Percentiles rank a stretch among this genome's conserved stretches.
phyloP scores from a whole-genome alignment of 768 basidiomycete species.

The Asterophora lycoperdoides region DNA sequence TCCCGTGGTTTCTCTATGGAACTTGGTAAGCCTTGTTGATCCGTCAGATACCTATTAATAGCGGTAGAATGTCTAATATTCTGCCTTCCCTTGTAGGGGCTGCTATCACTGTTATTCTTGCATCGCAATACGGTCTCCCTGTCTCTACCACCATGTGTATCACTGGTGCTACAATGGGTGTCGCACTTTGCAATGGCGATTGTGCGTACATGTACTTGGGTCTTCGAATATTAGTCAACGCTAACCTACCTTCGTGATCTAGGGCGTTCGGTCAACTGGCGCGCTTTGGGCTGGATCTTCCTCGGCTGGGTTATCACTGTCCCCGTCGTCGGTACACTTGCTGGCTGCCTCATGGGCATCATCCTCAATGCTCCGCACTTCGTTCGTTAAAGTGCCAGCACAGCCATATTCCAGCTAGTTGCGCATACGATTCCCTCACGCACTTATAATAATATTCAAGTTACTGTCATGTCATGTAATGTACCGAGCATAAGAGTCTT shows the following conservation, averaged over 20 bases:
- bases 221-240: no score
- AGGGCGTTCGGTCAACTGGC: constrained; percentile 24
- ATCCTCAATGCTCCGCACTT: constrained; percentile 26
- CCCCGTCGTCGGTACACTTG: constrained; percentile 19
- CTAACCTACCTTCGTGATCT: neutral
- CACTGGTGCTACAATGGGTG: constrained; percentile 25
- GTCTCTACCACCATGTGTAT: constrained; percentile 28
- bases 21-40: constrained; percentile 10
- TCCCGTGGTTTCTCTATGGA: constrained; percentile 28
- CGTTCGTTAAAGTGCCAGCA: neutral
- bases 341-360: constrained; percentile 23
- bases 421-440: no score
- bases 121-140: constrained; percentile 25
- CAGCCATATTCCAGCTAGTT: no score
- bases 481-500: no score
- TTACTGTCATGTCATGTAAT: no score
- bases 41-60: neutral
- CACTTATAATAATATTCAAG: no score
- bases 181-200: constrained; percentile 27
- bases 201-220: constrained; percentile 1
- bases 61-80: neutral
- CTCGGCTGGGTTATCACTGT: constrained; percentile 26
- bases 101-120: constrained; percentile 27
- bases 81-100: constrained; percentile 5
- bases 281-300: constrained; percentile 26